Evolutionary conservation across 805 yeast species (phyloP).

Genomic region (Scheffersomyces amazonensis): DNA sequence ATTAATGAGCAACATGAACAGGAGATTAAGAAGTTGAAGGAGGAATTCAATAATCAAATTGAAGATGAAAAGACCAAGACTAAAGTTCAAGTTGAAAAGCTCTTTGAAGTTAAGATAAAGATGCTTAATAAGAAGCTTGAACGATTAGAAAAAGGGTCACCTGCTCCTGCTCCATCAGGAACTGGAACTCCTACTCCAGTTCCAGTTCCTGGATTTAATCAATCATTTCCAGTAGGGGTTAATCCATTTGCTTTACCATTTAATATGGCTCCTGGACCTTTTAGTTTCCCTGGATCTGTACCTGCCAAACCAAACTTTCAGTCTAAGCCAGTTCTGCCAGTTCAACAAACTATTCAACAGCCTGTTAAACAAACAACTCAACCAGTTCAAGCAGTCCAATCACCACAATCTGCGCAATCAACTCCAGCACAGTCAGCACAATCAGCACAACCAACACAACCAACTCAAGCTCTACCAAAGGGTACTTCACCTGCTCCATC

Average conservation of each 20-base stretch:
- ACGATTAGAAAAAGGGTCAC: constrained; percentile 41
- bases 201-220: not conserved
- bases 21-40: constrained; percentile 17
- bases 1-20: constrained; percentile 13
- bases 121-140: constrained; percentile 55
- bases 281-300: not conserved
- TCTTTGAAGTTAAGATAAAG: constrained; percentile 55
- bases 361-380: not conserved
- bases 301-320: not conserved
- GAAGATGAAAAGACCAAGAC: constrained; percentile 35
- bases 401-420: not conserved
- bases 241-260: not conserved
- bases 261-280: not conserved
- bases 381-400: not conserved
- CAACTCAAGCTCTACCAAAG: too few relatives aligned
- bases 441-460: not conserved
- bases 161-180: constrained; percentile 6
- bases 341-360: not conserved
- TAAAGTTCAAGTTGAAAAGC: constrained; percentile 51
- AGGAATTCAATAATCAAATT: constrained; percentile 16
- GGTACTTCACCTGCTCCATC: not conserved
- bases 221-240: constrained; percentile 1
- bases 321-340: too few relatives aligned
- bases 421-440: not conserved
- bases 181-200: constrained; percentile 2